phyloP scores from a whole-genome alignment of 768 basidiomycete species.

The Rhodocollybia butyracea region DNA sequence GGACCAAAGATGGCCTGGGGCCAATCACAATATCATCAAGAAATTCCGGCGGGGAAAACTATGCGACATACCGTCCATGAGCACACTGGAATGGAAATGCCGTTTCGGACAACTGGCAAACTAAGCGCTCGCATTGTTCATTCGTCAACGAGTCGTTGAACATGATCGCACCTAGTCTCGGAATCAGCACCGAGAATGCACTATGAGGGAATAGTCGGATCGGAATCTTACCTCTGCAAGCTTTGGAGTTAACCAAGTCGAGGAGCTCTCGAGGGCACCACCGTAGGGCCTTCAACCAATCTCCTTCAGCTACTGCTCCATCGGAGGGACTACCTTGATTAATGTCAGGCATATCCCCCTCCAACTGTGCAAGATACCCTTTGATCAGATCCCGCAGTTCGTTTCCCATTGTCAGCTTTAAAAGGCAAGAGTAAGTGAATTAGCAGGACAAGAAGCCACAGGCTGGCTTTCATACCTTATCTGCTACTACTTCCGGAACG shows the following conservation, averaged over 20 bases:
- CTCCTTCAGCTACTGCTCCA: conserved; percentile 14
- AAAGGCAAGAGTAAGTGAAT: conserved; percentile 11
- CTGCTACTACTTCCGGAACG: conserved; percentile 68
- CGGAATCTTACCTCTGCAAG: conserved; percentile 75
- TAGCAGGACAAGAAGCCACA: neutral
- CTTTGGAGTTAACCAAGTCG: conserved; percentile 90
- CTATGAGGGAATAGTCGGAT: neutral
- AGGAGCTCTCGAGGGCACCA: conserved; percentile 82
- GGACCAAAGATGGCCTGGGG: conserved; percentile 53
- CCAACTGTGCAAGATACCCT: conserved; percentile 62
- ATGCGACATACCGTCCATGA: conserved; percentile 69
- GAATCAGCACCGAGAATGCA: neutral
- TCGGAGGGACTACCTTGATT: conserved; percentile 18
- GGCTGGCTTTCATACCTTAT: conserved; percentile 46
- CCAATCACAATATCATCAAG: neutral
- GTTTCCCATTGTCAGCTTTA: conserved; percentile 59
- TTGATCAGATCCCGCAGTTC: conserved; percentile 78
- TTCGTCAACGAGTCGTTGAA: conserved; percentile 79
- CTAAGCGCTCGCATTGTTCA: conserved; percentile 67
- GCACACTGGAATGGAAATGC: conserved; percentile 94
- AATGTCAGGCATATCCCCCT: conserved; percentile 38
- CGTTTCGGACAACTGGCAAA: conserved; percentile 65
- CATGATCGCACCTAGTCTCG: conserved; percentile 84
- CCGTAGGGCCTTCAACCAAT: conserved; percentile 72
- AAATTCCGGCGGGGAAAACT: conserved; percentile 7